These are phyloP conservation scores for Apophysomyces ossiformis DNA, from an alignment of 371 early-diverging fungal genomes.

Conservation along the genomic window DNA sequence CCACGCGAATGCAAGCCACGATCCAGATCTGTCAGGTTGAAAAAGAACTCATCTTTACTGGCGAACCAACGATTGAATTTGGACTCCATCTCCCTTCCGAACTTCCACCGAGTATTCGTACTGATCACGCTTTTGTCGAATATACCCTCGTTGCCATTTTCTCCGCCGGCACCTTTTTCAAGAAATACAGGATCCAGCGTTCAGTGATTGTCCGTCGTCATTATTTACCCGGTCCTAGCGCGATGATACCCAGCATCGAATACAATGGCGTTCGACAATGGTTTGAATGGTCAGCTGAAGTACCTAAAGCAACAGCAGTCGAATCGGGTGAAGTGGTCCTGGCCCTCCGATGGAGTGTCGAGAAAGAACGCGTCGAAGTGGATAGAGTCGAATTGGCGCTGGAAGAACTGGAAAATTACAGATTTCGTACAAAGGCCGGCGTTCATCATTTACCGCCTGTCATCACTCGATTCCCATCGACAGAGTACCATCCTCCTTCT, in stretches of 20 bases:
- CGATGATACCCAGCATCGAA: slow-evolving; percentile 46
- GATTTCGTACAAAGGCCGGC: slow-evolving; percentile 43
- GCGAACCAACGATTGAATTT: slow-evolving; percentile 46
- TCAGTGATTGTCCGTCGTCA: slow-evolving; percentile 40
- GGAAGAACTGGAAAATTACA: slow-evolving; percentile 46
- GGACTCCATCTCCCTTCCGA: slow-evolving; percentile 50
- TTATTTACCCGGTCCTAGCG: slow-evolving; percentile 48
- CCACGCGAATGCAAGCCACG: slow-evolving; percentile 25
- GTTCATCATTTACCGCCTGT: slow-evolving; percentile 46
- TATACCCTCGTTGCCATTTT: slow-evolving; percentile 49
- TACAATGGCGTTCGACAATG: slow-evolving; percentile 42
- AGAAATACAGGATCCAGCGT: slow-evolving; percentile 44
- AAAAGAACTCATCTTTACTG: slow-evolving; percentile 52
- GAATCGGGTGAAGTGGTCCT: slow-evolving; percentile 48
- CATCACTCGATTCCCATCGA: slow-evolving; percentile 36
- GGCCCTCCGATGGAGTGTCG: slow-evolving; percentile 48
- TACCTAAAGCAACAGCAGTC: slow-evolving; percentile 48
- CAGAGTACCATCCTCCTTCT: slow-evolving; percentile 41
- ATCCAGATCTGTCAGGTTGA: slow-evolving; percentile 48
- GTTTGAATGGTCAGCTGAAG: slow-evolving; percentile 54
- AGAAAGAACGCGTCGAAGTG: slow-evolving; percentile 50
- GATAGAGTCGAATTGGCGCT: slow-evolving; percentile 38
- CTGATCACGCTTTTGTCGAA: slow-evolving; percentile 46
- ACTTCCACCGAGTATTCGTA: slow-evolving; percentile 38
- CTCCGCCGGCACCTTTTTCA: slow-evolving; percentile 48